Conservation (phyloP, 2,329 filamentous ascomycete species). For the Tolypocladium nubicola region DNA sequence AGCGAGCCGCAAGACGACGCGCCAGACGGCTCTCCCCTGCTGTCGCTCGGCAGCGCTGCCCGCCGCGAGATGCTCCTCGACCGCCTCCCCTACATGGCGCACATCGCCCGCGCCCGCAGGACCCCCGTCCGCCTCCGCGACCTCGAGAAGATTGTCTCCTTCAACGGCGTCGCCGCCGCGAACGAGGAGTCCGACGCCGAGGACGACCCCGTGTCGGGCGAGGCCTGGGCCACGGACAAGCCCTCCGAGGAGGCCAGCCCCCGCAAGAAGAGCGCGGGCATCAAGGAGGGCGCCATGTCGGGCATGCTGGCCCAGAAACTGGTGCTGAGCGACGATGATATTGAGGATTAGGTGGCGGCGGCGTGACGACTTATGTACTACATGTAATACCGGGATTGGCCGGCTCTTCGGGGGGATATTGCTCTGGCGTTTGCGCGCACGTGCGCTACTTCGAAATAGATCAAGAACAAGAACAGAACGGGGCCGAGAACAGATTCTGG, state of each 20-base stretch:
- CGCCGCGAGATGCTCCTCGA: constrained; percentile 71
- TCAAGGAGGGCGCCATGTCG: constrained; percentile 24
- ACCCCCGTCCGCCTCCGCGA: constrained; percentile 37
- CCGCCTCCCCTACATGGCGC: constrained; percentile 73
- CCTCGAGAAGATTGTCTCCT: constrained; percentile 58
- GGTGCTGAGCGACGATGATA: constrained; percentile 74
- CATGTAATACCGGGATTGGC: background rate
- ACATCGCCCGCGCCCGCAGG: constrained; percentile 43
- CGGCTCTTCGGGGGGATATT: background rate
- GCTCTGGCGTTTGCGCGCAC: background rate
- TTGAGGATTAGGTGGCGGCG: constrained; percentile 50
- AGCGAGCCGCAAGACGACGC: constrained; percentile 8
- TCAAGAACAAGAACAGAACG: background rate
- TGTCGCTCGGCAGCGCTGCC: constrained; percentile 54
- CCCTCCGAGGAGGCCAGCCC: constrained; percentile 44
- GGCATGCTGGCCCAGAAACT: constrained; percentile 51
- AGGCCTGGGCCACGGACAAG: constrained; percentile 52
- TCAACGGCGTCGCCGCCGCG: constrained; percentile 45
- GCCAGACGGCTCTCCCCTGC: constrained; percentile 25
- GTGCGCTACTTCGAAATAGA: background rate
- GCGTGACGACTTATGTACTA: constrained; percentile 10
- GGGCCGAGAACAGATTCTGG: background rate
- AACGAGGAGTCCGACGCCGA: constrained; percentile 37
- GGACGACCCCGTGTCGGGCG: constrained; percentile 29
- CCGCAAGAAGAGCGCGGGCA: constrained; percentile 32